Conservation (phyloP, 2,329 filamentous ascomycete genomes). For the Sphaerulina musiva region DNA sequence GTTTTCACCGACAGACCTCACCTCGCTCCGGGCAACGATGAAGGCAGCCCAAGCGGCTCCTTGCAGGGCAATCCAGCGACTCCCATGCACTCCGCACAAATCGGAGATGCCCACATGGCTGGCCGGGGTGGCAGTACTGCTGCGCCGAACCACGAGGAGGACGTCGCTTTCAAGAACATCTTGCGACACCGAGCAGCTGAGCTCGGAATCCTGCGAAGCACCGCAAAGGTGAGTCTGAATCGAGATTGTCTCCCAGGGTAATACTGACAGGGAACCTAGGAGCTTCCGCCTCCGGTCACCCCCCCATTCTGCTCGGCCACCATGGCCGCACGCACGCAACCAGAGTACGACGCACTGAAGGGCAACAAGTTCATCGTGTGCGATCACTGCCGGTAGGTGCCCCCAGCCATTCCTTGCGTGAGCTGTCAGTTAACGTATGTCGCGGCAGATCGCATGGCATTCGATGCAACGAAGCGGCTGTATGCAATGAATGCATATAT, state of each 20-base stretch:
- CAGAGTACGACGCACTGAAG: slow-evolving; percentile 7
- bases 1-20: not conserved
- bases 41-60: not conserved
- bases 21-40: not conserved
- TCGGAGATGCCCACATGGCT: not conserved
- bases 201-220: slow-evolving; percentile 14
- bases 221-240: not conserved
- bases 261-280: not conserved
- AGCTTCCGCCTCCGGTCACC: not conserved
- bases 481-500: slow-evolving; percentile 19
- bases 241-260: not conserved
- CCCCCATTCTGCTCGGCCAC: not conserved
- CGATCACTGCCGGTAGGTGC: slow-evolving; percentile 17
- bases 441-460: slow-evolving; percentile 15
- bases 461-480: slow-evolving; percentile 21
- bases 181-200: slow-evolving; percentile 9
- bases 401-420: not conserved
- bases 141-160: slow-evolving; percentile 1
- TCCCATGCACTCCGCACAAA: not conserved
- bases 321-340: not conserved
- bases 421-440: slow-evolving; percentile 1
- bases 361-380: slow-evolving; percentile 17
- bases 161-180: slow-evolving; percentile 5
- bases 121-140: not conserved
- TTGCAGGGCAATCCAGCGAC: not conserved